Evolutionary conservation across 177 flowering plant species (phyloP).

Genomic region (Vitis hybrid): DNA sequence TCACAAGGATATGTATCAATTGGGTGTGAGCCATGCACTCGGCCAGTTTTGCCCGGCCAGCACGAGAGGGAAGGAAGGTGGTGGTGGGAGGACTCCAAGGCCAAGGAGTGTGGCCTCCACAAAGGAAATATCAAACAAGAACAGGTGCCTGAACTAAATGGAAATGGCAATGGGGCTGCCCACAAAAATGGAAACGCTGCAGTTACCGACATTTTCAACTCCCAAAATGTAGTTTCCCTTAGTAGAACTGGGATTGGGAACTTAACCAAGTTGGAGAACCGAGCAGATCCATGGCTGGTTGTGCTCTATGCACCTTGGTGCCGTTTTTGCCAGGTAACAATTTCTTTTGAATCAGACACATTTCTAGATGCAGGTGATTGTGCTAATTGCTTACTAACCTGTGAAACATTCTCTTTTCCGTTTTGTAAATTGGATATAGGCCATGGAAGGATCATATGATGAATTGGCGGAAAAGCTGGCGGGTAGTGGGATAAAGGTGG

Average conservation of each 20-base stretch:
- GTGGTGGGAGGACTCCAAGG: constrained; percentile 99
- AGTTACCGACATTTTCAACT: constrained; percentile 54
- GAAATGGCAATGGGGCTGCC: constrained; percentile 16
- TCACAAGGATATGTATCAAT: constrained; percentile 79
- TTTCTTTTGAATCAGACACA: too few species aligned
- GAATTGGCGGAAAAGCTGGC: constrained; percentile 78
- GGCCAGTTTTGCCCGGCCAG: constrained; percentile 90
- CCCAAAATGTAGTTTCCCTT: constrained; percentile 48
- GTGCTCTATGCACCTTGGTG: constrained; percentile 99
- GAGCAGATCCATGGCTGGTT: constrained; percentile 85
- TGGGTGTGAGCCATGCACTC: constrained; percentile 96
- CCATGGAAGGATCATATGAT: constrained; percentile 79
- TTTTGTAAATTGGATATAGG: too few species aligned
- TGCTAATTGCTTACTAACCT: too few species aligned
- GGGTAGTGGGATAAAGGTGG: constrained; percentile 79
- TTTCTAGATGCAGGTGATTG: too few species aligned
- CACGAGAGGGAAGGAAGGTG: constrained; percentile 98
- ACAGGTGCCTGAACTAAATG: constrained; percentile 29
- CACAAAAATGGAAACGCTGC: constrained; percentile 36
- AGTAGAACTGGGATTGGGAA: constrained; percentile 83
- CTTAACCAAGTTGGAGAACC: constrained; percentile 52
- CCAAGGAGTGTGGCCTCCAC: constrained; percentile 97
- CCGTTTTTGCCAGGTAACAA: constrained; percentile 78
- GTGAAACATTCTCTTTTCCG: too few species aligned
- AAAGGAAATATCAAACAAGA: constrained; percentile 77